Conservation (phyloP, 306 rosid species). For the Acacia acuminata region DNA sequence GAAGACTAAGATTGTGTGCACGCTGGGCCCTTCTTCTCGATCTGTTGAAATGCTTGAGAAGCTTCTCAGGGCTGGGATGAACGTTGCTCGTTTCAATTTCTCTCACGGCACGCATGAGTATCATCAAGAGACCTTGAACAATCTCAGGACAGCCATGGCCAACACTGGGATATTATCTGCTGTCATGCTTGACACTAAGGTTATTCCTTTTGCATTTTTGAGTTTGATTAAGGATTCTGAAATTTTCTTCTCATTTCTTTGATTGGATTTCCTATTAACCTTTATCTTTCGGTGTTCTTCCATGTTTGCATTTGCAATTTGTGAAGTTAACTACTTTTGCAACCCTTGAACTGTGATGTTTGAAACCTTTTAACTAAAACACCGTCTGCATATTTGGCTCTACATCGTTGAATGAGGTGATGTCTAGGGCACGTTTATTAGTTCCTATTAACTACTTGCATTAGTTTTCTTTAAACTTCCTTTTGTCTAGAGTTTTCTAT, state of each 20-base stretch:
- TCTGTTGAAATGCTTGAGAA: neutral
- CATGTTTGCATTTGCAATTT: neutral
- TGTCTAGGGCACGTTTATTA: neutral
- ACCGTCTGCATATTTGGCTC: neutral
- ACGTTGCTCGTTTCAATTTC: neutral
- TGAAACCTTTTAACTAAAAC: neutral
- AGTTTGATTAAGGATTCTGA: neutral
- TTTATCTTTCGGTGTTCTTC: neutral
- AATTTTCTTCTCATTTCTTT: neutral
- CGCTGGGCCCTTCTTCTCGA: neutral
- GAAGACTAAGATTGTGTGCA: neutral
- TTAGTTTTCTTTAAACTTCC: neutral
- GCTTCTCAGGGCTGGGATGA: slow-evolving; percentile 1
- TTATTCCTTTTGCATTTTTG: neutral
- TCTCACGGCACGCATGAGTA: neutral
- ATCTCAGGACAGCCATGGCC: neutral
- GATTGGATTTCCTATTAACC: neutral
- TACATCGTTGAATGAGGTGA: neutral
- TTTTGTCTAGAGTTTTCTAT: neutral
- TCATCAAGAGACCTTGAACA: slow-evolving; percentile 3
- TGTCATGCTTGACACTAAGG: slow-evolving; percentile 7
- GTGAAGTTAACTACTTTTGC: neutral
- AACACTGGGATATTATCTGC: neutral
- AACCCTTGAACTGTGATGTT: neutral
- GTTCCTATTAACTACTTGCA: neutral